phyloP scores from a whole-genome alignment of 768 basidiomycete genomes.

The Termitomyces sp. region DNA sequence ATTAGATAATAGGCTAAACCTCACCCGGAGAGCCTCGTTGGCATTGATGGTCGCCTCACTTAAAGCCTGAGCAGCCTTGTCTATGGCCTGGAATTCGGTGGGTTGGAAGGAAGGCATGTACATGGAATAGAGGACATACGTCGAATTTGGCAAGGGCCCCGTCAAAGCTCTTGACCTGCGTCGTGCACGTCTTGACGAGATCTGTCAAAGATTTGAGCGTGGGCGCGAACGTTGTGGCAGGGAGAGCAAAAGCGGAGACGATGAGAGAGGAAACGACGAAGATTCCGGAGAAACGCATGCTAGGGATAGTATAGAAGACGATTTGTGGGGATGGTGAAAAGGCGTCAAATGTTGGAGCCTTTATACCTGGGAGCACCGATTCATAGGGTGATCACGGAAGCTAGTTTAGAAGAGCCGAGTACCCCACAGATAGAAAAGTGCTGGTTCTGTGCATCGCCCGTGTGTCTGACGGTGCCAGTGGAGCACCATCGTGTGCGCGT shows the following conservation, averaged over 20 bases:
- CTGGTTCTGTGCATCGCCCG: not conserved
- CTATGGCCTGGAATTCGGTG: not conserved
- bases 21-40: not conserved
- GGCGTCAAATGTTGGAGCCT: too few relatives aligned
- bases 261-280: not conserved
- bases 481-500: too few relatives aligned
- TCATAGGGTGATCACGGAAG: not conserved
- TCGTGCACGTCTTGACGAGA: not conserved
- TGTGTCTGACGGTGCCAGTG: too few relatives aligned
- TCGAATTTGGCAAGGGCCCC: not conserved
- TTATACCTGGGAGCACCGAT: not conserved
- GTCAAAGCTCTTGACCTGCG: not conserved
- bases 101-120: too few relatives aligned
- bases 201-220: not conserved
- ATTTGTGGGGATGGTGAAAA: not conserved
- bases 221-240: not conserved
- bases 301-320: not conserved
- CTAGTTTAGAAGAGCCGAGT: not conserved
- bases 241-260: not conserved
- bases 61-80: not conserved
- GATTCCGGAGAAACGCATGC: not conserved
- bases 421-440: not conserved
- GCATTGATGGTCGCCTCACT: rapidly evolving
- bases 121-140: not conserved
- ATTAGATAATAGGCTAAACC: not conserved